A percentile compares a stretch with the other conserved stretches of the same genome.
Evolutionary conservation across 176 grass and related monocot genomes (phyloP).

Genomic region (Eleusine indica): DNA sequence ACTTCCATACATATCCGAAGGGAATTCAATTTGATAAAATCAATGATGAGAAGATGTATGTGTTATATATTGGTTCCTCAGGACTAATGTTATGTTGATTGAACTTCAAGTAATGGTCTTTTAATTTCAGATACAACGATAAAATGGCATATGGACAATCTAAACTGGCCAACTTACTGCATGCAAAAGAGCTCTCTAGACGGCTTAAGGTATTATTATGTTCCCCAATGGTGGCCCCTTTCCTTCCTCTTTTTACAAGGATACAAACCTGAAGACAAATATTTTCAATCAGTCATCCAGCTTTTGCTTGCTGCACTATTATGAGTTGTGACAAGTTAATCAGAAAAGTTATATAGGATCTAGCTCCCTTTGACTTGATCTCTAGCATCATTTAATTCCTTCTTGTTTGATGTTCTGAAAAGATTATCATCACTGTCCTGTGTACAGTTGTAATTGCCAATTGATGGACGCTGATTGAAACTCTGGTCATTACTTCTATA

Average conservation of each 20-base stretch:
- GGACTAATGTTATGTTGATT: neutral
- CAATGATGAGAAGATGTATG: slow-evolving; percentile 72
- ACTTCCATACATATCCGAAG: slow-evolving; percentile 68
- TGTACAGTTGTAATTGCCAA: slow-evolving; percentile 1
- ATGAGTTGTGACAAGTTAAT: neutral
- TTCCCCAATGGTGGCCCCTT: neutral
- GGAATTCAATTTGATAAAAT: slow-evolving; percentile 80
- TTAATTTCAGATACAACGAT: slow-evolving; percentile 72
- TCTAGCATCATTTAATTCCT: neutral
- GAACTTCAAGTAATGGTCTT: slow-evolving; percentile 36
- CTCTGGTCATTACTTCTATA: neutral
- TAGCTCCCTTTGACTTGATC: neutral
- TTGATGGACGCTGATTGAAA: neutral
- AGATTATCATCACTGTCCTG: neutral
- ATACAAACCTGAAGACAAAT: slow-evolving; percentile 23
- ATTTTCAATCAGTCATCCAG: slow-evolving; percentile 24
- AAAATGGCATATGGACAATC: slow-evolving; percentile 95
- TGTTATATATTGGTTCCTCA: slow-evolving; percentile 22
- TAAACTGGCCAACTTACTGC: slow-evolving; percentile 93
- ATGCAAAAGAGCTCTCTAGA: slow-evolving; percentile 80
- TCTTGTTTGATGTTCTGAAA: neutral
- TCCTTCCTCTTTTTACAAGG: neutral
- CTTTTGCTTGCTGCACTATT: neutral
- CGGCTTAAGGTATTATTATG: slow-evolving; percentile 61
- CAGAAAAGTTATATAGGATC: neutral